Evolutionary conservation across 768 basidiomycete species (phyloP).

Genomic region (Leucocoprinus sp.): DNA sequence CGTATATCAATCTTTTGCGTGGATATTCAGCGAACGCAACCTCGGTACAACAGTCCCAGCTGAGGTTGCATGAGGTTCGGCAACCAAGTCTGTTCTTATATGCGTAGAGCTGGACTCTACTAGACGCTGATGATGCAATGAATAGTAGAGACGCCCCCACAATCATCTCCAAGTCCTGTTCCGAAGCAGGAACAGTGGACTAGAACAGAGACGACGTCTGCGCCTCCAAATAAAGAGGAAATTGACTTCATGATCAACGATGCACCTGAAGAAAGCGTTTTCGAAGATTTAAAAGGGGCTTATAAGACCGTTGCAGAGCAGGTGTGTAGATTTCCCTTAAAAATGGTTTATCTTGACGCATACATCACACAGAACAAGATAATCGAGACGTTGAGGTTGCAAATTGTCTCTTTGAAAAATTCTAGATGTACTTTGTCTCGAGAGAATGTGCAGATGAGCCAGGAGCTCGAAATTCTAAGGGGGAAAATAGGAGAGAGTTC

Average conservation of each 20-base stretch:
- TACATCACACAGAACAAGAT: background rate
- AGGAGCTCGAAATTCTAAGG: slow-evolving; percentile 1
- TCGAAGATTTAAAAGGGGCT: slow-evolving; percentile 6
- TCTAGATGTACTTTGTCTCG: background rate
- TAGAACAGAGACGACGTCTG: background rate
- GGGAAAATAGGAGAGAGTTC: background rate
- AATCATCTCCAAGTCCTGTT: background rate
- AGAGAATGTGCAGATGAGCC: background rate
- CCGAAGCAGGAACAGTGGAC: background rate
- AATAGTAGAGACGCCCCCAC: background rate
- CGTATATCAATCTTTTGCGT: slow-evolving; percentile 3
- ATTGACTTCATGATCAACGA: background rate
- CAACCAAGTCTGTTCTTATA: slow-evolving; percentile 4
- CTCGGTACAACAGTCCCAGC: background rate
- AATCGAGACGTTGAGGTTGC: slow-evolving; percentile 2
- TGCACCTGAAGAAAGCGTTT: background rate
- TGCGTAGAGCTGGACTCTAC: background rate
- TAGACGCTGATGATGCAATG: background rate
- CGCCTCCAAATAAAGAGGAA: background rate
- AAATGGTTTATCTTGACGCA: background rate
- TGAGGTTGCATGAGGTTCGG: background rate
- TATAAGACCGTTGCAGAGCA: slow-evolving; percentile 2
- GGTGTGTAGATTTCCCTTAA: background rate
- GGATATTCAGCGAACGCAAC: background rate
- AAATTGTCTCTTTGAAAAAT: slow-evolving; percentile 4